Conservation (phyloP, 2,329 filamentous ascomycete genomes). For the Rhynchosporium graminicola region DNA sequence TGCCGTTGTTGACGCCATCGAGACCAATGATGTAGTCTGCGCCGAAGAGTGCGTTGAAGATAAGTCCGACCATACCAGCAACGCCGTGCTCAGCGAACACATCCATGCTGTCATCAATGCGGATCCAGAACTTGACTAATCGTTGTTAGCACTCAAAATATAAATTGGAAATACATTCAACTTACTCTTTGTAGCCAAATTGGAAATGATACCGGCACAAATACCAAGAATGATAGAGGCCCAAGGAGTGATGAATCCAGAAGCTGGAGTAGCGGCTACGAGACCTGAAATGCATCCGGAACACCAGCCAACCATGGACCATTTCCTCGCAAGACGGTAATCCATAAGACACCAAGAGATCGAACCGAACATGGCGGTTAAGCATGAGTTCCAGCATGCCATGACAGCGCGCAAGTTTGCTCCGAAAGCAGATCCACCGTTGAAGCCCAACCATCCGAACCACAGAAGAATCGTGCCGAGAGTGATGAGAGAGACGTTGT, state of each 20-base stretch:
- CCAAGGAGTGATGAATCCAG: conserved; percentile 68
- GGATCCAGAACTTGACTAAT: conserved; percentile 49
- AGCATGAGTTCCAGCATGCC: conserved; percentile 97
- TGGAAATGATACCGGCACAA: conserved; percentile 65
- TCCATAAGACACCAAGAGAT: conserved; percentile 95
- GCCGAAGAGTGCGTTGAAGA: conserved; percentile 75
- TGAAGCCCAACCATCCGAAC: conserved; percentile 99
- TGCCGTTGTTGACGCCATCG: conserved; percentile 72
- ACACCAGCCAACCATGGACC: conserved; percentile 69
- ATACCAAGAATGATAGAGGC: conserved; percentile 67
- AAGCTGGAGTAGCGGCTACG: conserved; percentile 69
- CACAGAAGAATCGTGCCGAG: conserved; percentile 93
- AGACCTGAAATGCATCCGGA: conserved; percentile 71
- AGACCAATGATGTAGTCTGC: conserved; percentile 71
- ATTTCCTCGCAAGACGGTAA: conserved; percentile 66
- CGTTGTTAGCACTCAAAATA: conserved; percentile 20
- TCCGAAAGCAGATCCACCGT: conserved; percentile 92
- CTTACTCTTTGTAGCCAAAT: conserved; percentile 65
- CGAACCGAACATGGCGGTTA: conserved; percentile 77
- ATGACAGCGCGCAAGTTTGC: conserved; percentile 92
- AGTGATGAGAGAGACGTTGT: conserved; percentile 97
- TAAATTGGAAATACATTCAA: background rate
- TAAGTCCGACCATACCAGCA: conserved; percentile 66
- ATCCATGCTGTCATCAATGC: conserved; percentile 71
- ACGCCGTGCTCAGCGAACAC: conserved; percentile 72